Evolutionary conservation across 164 flowering plant species (phyloP).

Genomic region (Euptelea pleiosperma): DNA sequence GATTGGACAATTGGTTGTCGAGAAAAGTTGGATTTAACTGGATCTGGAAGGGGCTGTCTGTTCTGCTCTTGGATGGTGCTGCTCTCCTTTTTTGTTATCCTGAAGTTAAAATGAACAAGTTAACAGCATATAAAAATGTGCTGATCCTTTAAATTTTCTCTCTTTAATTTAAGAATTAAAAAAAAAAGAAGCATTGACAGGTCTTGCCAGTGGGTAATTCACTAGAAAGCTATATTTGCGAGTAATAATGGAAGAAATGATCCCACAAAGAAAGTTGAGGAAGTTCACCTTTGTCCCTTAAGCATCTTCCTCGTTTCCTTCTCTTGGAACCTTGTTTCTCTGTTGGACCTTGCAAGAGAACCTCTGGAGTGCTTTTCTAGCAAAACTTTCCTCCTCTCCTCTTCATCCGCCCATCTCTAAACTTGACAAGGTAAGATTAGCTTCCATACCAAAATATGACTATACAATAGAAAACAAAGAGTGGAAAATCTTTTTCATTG

Average conservation of each 20-base stretch:
- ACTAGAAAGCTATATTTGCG: no score
- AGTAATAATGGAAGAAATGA: not conserved
- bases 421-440: conserved; percentile 16
- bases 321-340: conserved; percentile 53
- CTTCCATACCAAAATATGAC: not conserved
- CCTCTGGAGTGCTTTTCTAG: conserved; percentile 81
- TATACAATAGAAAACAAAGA: not conserved
- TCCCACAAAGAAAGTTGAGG: not conserved
- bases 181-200: no score
- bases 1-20: not conserved
- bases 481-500: not conserved
- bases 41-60: not conserved
- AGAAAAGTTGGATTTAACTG: not conserved
- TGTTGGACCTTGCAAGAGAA: conserved; percentile 47
- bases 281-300: conserved; percentile 32
- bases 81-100: conserved; percentile 5
- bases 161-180: no score
- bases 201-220: no score
- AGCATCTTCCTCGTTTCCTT: conserved; percentile 44
- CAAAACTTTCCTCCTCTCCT: conserved; percentile 47
- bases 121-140: no score
- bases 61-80: not conserved
- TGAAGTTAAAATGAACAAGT: no score
- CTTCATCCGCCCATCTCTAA: conserved; percentile 81
- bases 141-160: no score